A percentile compares a stretch with the other conserved stretches of the same genome.
Conservation (phyloP, 148 eudicot species). For the Spergularia marina region DNA sequence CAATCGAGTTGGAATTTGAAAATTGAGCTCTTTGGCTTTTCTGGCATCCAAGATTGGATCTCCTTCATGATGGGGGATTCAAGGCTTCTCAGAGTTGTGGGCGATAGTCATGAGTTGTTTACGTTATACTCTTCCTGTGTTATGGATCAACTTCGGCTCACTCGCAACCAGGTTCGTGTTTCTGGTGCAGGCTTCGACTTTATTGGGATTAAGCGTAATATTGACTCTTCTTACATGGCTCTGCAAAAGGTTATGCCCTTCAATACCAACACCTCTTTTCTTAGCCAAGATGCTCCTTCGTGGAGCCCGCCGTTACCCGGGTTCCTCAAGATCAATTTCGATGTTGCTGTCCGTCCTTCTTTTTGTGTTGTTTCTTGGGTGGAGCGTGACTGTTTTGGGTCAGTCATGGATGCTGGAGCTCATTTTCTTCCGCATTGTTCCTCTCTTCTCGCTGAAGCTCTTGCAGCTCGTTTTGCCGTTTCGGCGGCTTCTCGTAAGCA, state of each 20-base stretch:
- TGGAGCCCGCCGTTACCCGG: not conserved
- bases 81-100: not conserved
- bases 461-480: too few relatives aligned
- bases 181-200: too few relatives aligned
- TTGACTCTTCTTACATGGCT: not conserved
- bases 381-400: too few relatives aligned
- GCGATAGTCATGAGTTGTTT: not conserved
- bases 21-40: not conserved
- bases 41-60: not conserved
- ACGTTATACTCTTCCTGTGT: not conserved
- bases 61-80: not conserved
- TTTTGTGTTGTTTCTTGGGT: too few relatives aligned
- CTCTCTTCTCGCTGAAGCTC: too few relatives aligned
- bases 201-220: too few relatives aligned
- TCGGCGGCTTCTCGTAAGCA: too few relatives aligned
- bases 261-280: not conserved
- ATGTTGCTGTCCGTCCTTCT: not conserved
- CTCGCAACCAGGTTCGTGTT: too few relatives aligned
- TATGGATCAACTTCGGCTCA: not conserved
- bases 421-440: too few relatives aligned
- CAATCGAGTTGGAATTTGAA: not conserved
- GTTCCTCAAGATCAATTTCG: not conserved
- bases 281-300: not conserved
- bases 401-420: too few relatives aligned
- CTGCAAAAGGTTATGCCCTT: not conserved